Evolutionary conservation across 768 basidiomycete genomes (phyloP).

Genomic region (Xanthoconium purpureum): DNA sequence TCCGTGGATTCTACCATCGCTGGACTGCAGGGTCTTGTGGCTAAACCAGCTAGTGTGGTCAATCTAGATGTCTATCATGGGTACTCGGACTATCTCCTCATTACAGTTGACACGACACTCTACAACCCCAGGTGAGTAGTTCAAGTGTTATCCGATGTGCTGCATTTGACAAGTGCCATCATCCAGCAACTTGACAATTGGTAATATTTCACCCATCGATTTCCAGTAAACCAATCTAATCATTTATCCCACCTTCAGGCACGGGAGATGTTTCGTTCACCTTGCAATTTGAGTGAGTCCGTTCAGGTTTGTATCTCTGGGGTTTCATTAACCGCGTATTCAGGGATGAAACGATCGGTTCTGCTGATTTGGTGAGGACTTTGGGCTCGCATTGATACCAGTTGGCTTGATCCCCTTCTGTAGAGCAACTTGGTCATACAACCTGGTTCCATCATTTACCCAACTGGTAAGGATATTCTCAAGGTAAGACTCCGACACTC

Average conservation of each 20-base stretch:
- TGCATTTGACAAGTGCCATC: not conserved
- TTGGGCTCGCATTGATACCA: not conserved
- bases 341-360: slow-evolving; percentile 53
- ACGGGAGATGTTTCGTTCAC: slow-evolving; percentile 64
- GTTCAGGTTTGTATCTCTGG: not conserved
- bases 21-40: slow-evolving; percentile 62
- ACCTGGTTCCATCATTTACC: slow-evolving; percentile 55
- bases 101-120: slow-evolving; percentile 56
- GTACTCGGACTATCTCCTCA: slow-evolving; percentile 62
- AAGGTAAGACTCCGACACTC: not conserved
- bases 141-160: not conserved
- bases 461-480: slow-evolving; percentile 41
- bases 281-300: slow-evolving; percentile 51
- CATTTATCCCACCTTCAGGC: slow-evolving; percentile 45
- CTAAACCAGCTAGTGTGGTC: slow-evolving; percentile 53
- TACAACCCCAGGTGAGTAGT: slow-evolving; percentile 60
- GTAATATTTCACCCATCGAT: slow-evolving; percentile 2
- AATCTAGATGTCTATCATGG: slow-evolving; percentile 67
- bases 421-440: slow-evolving; percentile 54
- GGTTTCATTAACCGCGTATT: not conserved
- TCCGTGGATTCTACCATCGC: slow-evolving; percentile 55
- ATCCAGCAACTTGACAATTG: slow-evolving; percentile 39
- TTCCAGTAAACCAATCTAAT: not conserved
- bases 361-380: slow-evolving; percentile 50
- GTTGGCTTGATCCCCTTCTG: slow-evolving; percentile 3